Base-by-base conservation (phyloP, 192 early-diverging fungal species). In the Gaertneriomyces semiglobifer region DNA sequence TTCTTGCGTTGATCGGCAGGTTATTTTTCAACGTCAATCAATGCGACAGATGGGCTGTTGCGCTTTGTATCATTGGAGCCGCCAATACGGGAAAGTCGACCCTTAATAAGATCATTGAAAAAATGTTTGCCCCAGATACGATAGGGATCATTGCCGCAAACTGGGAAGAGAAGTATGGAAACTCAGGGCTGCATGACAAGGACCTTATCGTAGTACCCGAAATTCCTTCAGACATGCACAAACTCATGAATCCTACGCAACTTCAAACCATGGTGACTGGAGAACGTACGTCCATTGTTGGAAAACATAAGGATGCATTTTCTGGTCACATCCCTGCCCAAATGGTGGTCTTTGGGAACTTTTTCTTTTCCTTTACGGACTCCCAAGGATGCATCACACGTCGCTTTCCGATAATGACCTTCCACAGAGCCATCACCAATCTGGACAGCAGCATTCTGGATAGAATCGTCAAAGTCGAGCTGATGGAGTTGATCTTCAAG, bases 281-380 rank as follows among this genome's bases (percentile, higher is more conserved):
- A 7, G 62, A 63, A 7, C 33, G 53, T 14, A 9, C 20, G 9
- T 56, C n/a, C 38, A 33, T 63, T 20, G 50, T 41, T 7, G 62
- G 44, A 9, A 63, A 63, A 63, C 62, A 63, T 48, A 53, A 55
- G 38, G 53, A 51, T 7, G 62, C 62, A 7, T 57, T 63, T 9
- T 19, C 62, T 18, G 62, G 48, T 14, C 10, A 53, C 12, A 20
- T 63, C n/a, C 6, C 6, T n/a, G 43, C 7, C 16, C 62, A 9
- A 20, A 57, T 63, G 33, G 6, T 63, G 7, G 11, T 8, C 18
- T n/a, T n/a, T n/a, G n/a, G n/a, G n/a, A n/a, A n/a, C n/a, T n/a
- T n/a, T n/a, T n/a, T n/a, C n/a, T n/a, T n/a, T n/a, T n/a, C n/a
- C n/a, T n/a, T n/a, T n/a, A n/a, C n/a, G n/a, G n/a, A n/a, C n/a